Percentiles rank a stretch among this genome's conserved stretches.
These are phyloP conservation scores for Penicillium roqueforti DNA, from an alignment of 495 filamentous ascomycete species.

Conservation along the genomic window DNA sequence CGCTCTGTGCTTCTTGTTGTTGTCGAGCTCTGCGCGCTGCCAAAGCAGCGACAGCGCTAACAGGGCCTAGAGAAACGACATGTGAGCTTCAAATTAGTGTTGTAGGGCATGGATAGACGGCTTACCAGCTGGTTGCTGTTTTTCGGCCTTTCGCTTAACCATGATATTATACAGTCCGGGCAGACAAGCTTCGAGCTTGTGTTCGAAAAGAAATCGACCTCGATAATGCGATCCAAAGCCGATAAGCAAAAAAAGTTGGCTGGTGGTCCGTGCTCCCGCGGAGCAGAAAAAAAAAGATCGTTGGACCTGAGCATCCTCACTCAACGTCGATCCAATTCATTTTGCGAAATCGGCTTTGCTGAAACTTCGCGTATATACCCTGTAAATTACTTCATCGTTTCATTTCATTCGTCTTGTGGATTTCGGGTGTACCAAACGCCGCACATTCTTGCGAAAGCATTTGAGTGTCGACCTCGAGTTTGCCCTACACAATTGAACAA, in stretches of 20 bases:
- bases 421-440: not conserved
- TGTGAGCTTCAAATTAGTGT: not conserved
- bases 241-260: slow-evolving; percentile 37
- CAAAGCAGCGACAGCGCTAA: slow-evolving; percentile 45
- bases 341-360: not conserved
- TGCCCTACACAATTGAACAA: slow-evolving; percentile 5
- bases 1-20: slow-evolving; percentile 34
- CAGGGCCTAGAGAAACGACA: slow-evolving; percentile 26
- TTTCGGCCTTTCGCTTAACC: slow-evolving; percentile 46
- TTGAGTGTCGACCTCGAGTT: not conserved
- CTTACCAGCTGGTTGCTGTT: slow-evolving; percentile 37
- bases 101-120: not conserved
- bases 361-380: not conserved
- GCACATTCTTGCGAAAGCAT: slow-evolving; percentile 5
- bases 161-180: slow-evolving; percentile 10
- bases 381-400: not conserved
- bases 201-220: slow-evolving; percentile 5
- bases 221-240: slow-evolving; percentile 22
- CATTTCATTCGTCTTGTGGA: not conserved
- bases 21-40: slow-evolving; percentile 47
- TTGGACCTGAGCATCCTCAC: slow-evolving; percentile 14
- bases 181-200: not conserved
- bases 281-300: slow-evolving; percentile 44
- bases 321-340: slow-evolving; percentile 9
- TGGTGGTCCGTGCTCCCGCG: slow-evolving; percentile 45